Evolutionary conservation across 1,284 basidiomycete genomes (phyloP), one percentile per base, ranked within the genome.

Genomic region (Microbotryum lychnidis-dioicae): DNA sequence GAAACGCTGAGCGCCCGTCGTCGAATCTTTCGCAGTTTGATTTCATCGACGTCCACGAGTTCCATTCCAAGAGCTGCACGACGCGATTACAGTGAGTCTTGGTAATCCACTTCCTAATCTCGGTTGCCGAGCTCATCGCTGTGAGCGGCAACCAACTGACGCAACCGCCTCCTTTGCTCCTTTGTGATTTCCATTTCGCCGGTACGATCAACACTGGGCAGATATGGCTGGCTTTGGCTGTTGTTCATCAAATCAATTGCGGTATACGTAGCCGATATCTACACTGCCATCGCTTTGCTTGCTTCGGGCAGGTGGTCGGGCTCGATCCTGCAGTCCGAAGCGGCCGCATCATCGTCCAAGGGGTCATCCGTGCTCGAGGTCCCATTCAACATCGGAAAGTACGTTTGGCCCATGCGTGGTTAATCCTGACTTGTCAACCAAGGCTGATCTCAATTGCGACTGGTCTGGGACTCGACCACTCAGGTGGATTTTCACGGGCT

Each of bases 191-290:
- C 27, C 16, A 20, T 47, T 33, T 14, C 52, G 2, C 42, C 37
- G 3, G 16, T 42, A 12, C 37, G 14, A 18, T 12, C 37, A 10
- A 14, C 12, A 18, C 37, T 18, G 6, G 37, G 12, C 73, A 94
- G 90, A 75, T 97, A 97, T 76, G 76, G 89, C 62, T 91, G 87
- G 83, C 80, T 96, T 66, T 98, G 94, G 77, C 78, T 91, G 74
- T 82, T 92, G 72, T 84, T 97, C 61, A 83, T 96, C 80, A 97
- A 96, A 45, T 90, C 89, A 37, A 87, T 97, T 77, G 84, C 91
- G 63, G 93, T 98, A 76, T 97, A 97, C 77, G 82, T 91, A 62
- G 88, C 91, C 77, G 96, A 98, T 82, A 91, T 97, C 75, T 98
- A 96, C 80, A 94, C 94, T 44, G 92, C 91, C 63, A 83, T 91